These are phyloP conservation scores for Fonsecaea monophora DNA, from an alignment of 2,329 filamentous ascomycete species.

Conservation along the genomic window DNA sequence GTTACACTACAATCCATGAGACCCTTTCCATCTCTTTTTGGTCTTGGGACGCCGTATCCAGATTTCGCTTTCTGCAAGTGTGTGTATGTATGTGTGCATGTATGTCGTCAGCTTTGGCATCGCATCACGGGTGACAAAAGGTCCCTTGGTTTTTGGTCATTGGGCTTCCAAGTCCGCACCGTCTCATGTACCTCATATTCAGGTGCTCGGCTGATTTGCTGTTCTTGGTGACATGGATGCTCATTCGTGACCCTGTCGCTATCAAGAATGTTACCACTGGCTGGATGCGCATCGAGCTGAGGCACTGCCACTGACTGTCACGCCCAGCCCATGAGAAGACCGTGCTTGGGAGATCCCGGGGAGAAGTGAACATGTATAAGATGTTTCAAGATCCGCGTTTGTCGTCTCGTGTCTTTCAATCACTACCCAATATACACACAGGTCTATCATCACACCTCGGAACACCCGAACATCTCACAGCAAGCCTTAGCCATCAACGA, in stretches of 20 bases:
- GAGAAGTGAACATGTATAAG: background rate
- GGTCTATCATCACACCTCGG: no score
- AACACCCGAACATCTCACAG: no score
- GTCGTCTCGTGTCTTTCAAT: background rate
- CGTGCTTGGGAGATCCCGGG: background rate
- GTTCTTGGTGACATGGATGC: no score
- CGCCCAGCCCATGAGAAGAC: background rate
- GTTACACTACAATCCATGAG: background rate
- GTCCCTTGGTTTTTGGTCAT: no score
- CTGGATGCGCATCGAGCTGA: background rate
- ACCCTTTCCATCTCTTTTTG: background rate
- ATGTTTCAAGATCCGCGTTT: background rate
- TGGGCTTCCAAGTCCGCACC: no score
- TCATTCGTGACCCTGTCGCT: background rate
- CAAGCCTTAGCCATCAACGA: no score
- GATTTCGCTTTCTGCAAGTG: background rate
- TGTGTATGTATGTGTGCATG: no score
- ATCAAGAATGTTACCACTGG: constrained; percentile 2
- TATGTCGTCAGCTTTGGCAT: constrained; percentile 23
- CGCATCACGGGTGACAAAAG: background rate
- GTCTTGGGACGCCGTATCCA: constrained; percentile 1
- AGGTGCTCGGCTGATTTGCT: no score
- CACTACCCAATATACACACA: no score
- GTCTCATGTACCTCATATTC: no score
- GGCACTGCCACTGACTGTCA: background rate